These are phyloP conservation scores for Xylaria curta DNA, from an alignment of 495 filamentous ascomycete species.

Conservation along the genomic window DNA sequence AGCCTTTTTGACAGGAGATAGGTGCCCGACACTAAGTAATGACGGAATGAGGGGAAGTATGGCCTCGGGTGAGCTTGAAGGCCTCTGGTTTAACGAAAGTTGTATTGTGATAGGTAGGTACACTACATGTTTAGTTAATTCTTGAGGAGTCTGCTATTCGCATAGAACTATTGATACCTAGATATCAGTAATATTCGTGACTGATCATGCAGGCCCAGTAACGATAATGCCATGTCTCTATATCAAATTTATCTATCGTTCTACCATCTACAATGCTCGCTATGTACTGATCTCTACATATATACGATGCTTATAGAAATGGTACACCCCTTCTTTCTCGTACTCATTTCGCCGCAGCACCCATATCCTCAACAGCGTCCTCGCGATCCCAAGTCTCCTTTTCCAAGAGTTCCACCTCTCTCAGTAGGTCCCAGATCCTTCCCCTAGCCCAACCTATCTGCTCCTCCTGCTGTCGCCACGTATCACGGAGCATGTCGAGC, in stretches of 20 bases:
- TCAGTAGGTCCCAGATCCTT: conserved; percentile 61
- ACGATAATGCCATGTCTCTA: not conserved
- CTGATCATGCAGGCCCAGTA: not conserved
- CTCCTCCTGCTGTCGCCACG: conserved; percentile 71
- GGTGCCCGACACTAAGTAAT: not conserved
- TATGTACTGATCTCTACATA: not conserved
- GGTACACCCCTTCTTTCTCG: not conserved
- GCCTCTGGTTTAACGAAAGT: not conserved
- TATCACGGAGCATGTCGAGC: conserved; percentile 66
- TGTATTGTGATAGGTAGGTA: no score
- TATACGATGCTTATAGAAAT: not conserved
- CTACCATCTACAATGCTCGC: not conserved
- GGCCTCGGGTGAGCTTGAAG: not conserved
- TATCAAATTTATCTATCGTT: not conserved
- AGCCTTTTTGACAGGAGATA: not conserved
- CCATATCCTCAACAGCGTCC: conserved; percentile 75
- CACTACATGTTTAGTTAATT: not conserved
- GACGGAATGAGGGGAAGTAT: not conserved
- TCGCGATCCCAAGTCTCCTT: conserved; percentile 74
- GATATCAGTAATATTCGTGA: not conserved
- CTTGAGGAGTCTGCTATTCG: not conserved
- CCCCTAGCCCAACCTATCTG: conserved; percentile 52
- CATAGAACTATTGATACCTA: not conserved
- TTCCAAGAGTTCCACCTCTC: conserved; percentile 67
- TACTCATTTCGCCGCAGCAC: conserved; percentile 48